Base-by-base conservation (phyloP, 371 early-diverging fungal genomes). In the Lichtheimia ramosa region DNA sequence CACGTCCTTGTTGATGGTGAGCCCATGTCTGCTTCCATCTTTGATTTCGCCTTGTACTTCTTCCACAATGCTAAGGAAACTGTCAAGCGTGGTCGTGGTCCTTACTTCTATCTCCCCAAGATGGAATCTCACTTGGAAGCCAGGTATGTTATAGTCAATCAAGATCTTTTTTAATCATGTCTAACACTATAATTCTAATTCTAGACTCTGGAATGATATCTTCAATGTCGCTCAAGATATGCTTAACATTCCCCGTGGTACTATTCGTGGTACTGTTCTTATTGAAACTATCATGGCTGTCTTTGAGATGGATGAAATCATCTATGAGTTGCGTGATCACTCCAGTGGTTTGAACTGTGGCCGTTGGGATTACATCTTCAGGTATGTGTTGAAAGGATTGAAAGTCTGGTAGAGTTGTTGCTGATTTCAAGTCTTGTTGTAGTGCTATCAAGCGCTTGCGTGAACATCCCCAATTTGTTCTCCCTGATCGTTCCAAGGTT, bases 241-340 rank as follows among this genome's bases (percentile, higher is more conserved):
- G 77, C 65, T 96, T 41, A 83, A 77, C 56, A 81, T 97, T 56
- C 93, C 94, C 43, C 90, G 96, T 49, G 97, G 97, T 16, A 95
- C 96, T 57, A 96, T 97, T 67, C 92, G 97, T 64, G 96, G 84
- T 25, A 97, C 97, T 16, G 94, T 94, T 43, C 76, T 97, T 66
- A 97, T 97, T 66, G 97, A 97, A 79, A 97, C 97, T 59, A 95
- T 97, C 71, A 75, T 93, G 61, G 97, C 95, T 6, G 90, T 94
- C 43, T 97, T 92, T 77, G 95, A 97, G 79, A 97, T 97, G 97
- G 97, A 97, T 57, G 97, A 96, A 76, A 94, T 96, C 73, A 96
- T 97, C 74, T 97, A 92, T 73, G 97, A 97, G 81, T 82, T 97
- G 56, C 91, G 95, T 66, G 91, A 95, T 39, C 97, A 96, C 83